Percentiles rank a stretch among this genome's conserved stretches.
phyloP scores from a whole-genome alignment of 2,329 filamentous ascomycete species.

The Xylariaceae sp. region DNA sequence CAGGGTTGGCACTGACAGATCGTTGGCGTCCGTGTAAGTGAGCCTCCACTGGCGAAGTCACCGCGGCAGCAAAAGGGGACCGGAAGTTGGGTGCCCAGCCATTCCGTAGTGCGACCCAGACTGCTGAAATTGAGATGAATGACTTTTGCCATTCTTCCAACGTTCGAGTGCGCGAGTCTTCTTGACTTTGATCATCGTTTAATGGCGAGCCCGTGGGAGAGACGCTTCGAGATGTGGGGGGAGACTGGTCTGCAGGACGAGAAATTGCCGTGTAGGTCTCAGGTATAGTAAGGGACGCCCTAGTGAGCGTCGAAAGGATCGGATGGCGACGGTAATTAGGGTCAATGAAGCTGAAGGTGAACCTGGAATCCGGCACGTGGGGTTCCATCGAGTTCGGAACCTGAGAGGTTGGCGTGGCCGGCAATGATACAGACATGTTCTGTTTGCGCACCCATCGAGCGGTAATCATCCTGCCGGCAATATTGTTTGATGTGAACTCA shows the following conservation, averaged over 20 bases:
- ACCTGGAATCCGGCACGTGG: slow-evolving; percentile 46
- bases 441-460: slow-evolving; percentile 63
- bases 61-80: slow-evolving; percentile 21
- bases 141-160: slow-evolving; percentile 42
- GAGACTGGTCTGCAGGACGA: slow-evolving; percentile 43
- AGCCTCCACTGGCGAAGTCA: slow-evolving; percentile 7
- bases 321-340: slow-evolving; percentile 65
- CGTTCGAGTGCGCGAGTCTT: slow-evolving; percentile 33
- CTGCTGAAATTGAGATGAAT: slow-evolving; percentile 47
- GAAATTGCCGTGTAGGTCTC: slow-evolving; percentile 60
- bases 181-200: slow-evolving; percentile 11
- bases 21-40: slow-evolving; percentile 16
- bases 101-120: slow-evolving; percentile 47
- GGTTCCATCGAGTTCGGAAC: slow-evolving; percentile 23
- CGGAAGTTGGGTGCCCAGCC: slow-evolving; percentile 39
- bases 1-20: slow-evolving; percentile 22
- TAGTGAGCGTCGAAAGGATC: slow-evolving; percentile 64
- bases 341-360: slow-evolving; percentile 73
- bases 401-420: slow-evolving; percentile 23
- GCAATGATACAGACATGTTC: slow-evolving; percentile 28
- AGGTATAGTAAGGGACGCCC: slow-evolving; percentile 60
- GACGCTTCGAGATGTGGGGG: slow-evolving; percentile 38
- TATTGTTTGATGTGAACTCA: slow-evolving; percentile 59
- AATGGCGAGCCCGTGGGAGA: slow-evolving; percentile 17
- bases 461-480: slow-evolving; percentile 52